These are phyloP conservation scores for Clavariopsis aquatica DNA, from an alignment of 495 filamentous ascomycete species.

Conservation along the genomic window DNA sequence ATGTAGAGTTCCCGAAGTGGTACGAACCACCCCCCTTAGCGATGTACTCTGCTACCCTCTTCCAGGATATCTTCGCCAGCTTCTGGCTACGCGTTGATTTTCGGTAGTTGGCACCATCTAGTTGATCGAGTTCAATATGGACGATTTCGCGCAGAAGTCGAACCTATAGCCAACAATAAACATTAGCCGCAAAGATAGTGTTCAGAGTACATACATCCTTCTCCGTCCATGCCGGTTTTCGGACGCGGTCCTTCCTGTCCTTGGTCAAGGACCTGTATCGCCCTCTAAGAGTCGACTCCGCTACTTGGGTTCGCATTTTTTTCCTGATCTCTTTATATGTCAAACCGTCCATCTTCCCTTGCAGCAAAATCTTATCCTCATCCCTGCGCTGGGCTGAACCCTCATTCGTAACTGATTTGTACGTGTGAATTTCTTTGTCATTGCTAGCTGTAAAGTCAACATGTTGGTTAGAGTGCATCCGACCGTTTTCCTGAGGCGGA, in stretches of 20 bases:
- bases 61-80: conserved; percentile 71
- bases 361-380: conserved; percentile 64
- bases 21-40: conserved; percentile 71
- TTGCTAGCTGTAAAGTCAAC: background rate
- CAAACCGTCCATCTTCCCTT: conserved; percentile 62
- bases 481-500: background rate
- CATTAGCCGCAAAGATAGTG: background rate
- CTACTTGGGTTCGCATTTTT: conserved; percentile 66
- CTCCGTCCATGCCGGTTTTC: conserved; percentile 75
- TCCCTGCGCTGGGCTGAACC: conserved; percentile 13
- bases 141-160: conserved; percentile 17
- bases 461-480: background rate
- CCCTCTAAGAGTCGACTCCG: conserved; percentile 85
- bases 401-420: background rate
- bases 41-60: conserved; percentile 75
- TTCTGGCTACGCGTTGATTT: conserved; percentile 25
- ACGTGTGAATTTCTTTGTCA: background rate
- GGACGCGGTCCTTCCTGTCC: conserved; percentile 66
- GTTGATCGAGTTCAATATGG: conserved; percentile 12
- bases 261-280: conserved; percentile 80
- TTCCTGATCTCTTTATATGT: conserved; percentile 79
- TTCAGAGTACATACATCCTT: conserved; percentile 66
- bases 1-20: conserved; percentile 81
- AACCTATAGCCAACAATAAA: conserved; percentile 30
- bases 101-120: conserved; percentile 16